phyloP scores from a whole-genome alignment of 495 filamentous ascomycete species.

The Neurospora hispaniola region DNA sequence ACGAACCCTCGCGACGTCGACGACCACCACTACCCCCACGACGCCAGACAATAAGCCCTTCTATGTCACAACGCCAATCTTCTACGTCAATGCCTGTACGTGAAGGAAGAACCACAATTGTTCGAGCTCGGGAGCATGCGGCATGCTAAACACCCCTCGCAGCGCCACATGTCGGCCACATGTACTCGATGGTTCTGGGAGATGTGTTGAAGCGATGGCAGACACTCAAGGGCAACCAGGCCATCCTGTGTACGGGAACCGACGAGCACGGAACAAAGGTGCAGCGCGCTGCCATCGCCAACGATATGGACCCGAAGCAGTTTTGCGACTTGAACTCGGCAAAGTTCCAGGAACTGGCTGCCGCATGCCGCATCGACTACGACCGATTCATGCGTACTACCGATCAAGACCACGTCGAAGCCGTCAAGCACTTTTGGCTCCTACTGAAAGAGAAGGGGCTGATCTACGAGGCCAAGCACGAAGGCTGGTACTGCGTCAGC shows the following conservation, averaged over 20 bases:
- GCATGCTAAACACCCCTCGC: slow-evolving; percentile 13
- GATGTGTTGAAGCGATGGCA: slow-evolving; percentile 94
- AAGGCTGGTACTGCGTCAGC: slow-evolving; percentile 93
- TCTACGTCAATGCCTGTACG: slow-evolving; percentile 95
- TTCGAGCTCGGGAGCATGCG: not conserved
- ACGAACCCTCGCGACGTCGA: not conserved
- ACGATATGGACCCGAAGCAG: slow-evolving; percentile 39
- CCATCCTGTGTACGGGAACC: slow-evolving; percentile 81
- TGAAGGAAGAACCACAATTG: not conserved
- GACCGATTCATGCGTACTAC: slow-evolving; percentile 91
- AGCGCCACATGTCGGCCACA: slow-evolving; percentile 91
- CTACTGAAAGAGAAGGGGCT: slow-evolving; percentile 62
- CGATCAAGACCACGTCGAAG: slow-evolving; percentile 65
- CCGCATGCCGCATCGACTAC: slow-evolving; percentile 53
- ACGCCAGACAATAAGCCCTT: slow-evolving; percentile 58
- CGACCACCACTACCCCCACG: not conserved
- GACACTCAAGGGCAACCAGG: slow-evolving; percentile 53
- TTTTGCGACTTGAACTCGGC: slow-evolving; percentile 53
- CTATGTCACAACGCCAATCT: slow-evolving; percentile 95
- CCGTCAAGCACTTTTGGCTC: slow-evolving; percentile 86
- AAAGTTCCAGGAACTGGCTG: slow-evolving; percentile 59
- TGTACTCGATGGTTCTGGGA: slow-evolving; percentile 84
- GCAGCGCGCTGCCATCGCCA: slow-evolving; percentile 66
- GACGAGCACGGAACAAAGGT: slow-evolving; percentile 99
- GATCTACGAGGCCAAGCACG: slow-evolving; percentile 78